A percentile compares a stretch with the other conserved stretches of the same genome.
Evolutionary conservation across 2,329 filamentous ascomycete genomes (phyloP).

Genomic region (Exophiala sp.): DNA sequence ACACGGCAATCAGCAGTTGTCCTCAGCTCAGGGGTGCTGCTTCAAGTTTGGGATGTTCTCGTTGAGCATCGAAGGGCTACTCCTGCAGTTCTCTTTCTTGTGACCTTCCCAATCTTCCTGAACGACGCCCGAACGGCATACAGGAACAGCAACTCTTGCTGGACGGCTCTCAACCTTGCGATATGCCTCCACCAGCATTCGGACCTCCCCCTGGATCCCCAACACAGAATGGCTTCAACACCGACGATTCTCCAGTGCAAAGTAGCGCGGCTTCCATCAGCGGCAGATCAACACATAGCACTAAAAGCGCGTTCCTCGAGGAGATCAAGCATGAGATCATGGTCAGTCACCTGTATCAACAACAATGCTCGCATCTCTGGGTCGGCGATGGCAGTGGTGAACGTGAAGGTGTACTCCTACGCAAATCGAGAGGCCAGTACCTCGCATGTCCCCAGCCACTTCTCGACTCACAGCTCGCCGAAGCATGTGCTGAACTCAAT

Average conservation of each 20-base stretch:
- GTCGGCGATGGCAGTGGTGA: constrained; percentile 66
- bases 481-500: constrained; percentile 66
- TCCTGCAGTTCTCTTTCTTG: too few species aligned
- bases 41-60: too few species aligned
- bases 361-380: constrained; percentile 72
- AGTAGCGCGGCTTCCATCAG: constrained; percentile 47
- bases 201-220: not conserved
- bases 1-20: too few species aligned
- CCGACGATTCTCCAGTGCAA: constrained; percentile 42
- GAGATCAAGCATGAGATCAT: constrained; percentile 79
- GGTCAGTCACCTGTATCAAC: constrained; percentile 78
- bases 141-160: too few species aligned
- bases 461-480: constrained; percentile 59
- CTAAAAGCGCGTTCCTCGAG: constrained; percentile 58
- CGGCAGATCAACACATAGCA: constrained; percentile 43
- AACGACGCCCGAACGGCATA: too few species aligned
- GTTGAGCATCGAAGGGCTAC: too few species aligned
- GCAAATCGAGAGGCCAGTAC: constrained; percentile 65
- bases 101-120: too few species aligned
- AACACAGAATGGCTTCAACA: not conserved
- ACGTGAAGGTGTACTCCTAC: constrained; percentile 68
- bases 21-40: too few species aligned
- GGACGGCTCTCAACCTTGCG: too few species aligned
- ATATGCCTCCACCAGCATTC: not conserved
- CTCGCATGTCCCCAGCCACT: constrained; percentile 69